Evolutionary conservation across 176 grass and related monocot genomes (phyloP), one percentile per base, ranked within the genome.

Genomic region (Ensete ventricosum): DNA sequence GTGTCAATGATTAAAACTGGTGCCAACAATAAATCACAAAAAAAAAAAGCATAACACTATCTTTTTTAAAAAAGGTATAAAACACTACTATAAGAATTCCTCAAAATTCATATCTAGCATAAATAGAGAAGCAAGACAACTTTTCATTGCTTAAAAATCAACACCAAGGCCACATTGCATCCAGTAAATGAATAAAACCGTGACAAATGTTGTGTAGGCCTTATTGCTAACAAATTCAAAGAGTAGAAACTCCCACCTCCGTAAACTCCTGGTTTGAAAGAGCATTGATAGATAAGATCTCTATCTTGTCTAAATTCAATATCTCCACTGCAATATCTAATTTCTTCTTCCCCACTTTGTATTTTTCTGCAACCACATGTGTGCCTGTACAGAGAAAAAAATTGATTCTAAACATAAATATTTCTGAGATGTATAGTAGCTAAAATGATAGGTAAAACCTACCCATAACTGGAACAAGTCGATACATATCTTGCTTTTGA

Each of bases 261-360:
- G 90, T 94, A 52, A 99, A 99, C 75, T 99, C 91, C 81, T 95
- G 91, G 78, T 99, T 99, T 50, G 96, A 99, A 76, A 99, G 88
- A 0, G 88, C 84, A 91, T 99, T 91, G 75, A 93, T 89, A 53
- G 83, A 84, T 72, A 91, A 84, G 79, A 85, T 62, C 83, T 99
- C 96, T 65, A 85, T 95, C 73, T 95, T 99, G 74, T 89, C 81
- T 84, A 99, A 91, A 88, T 99, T 99, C 62, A 83, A 87, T 81
- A 99, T 99, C 82, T 95, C 88, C 8, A 99, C 83, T 80, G 89
- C 87, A 88, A 81, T 72, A 72, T 95, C 79, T 6, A 91, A 95
- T 85, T 84, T 86, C 81, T 95, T 99, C 81, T 95, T 99, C 55
- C 96, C 96, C 55, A 95, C 73, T 85, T 59, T 92, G 62, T 99